Percentiles rank a stretch among this genome's conserved stretches.
phyloP scores from a whole-genome alignment of 257 asterid genomes.

The Nicotiana benthamiana region DNA sequence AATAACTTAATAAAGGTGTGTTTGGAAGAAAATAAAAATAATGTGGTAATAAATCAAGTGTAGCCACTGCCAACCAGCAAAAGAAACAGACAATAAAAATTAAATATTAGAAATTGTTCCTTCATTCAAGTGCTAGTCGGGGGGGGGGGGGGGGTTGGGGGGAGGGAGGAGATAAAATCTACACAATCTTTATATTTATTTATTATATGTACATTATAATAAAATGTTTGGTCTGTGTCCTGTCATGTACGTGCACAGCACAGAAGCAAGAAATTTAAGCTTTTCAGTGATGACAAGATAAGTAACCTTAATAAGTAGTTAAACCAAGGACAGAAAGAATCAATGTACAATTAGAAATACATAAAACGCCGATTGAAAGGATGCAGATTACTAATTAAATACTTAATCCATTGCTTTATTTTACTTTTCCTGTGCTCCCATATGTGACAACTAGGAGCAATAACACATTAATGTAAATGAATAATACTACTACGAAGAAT shows the following conservation, averaged over 20 bases:
- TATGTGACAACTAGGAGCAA: too few species aligned
- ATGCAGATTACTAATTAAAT: too few species aligned
- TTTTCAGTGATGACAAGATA: not conserved
- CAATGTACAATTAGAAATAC: too few species aligned
- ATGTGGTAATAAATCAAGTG: not conserved
- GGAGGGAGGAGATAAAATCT: too few species aligned
- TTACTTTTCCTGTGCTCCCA: too few species aligned
- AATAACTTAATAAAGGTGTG: not conserved
- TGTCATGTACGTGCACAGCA: not conserved
- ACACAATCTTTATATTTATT: not conserved
- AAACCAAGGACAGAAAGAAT: too few species aligned
- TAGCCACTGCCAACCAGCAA: slow-evolving; percentile 1
- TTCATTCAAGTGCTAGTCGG: not conserved
- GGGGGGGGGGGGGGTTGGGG: too few species aligned
- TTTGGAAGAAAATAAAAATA: not conserved
- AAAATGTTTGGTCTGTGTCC: not conserved
- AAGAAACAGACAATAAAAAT: not conserved
- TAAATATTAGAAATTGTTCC: not conserved
- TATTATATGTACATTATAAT: not conserved
- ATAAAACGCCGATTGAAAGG: too few species aligned
- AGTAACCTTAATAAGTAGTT: not conserved
- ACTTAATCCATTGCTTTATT: too few species aligned
- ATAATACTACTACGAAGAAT: too few species aligned
- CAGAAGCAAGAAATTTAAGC: not conserved
- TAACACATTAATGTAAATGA: too few species aligned